Evolutionary conservation across 2,329 filamentous ascomycete species (phyloP).

Genomic region (Chrysosporium queenslandicum): DNA sequence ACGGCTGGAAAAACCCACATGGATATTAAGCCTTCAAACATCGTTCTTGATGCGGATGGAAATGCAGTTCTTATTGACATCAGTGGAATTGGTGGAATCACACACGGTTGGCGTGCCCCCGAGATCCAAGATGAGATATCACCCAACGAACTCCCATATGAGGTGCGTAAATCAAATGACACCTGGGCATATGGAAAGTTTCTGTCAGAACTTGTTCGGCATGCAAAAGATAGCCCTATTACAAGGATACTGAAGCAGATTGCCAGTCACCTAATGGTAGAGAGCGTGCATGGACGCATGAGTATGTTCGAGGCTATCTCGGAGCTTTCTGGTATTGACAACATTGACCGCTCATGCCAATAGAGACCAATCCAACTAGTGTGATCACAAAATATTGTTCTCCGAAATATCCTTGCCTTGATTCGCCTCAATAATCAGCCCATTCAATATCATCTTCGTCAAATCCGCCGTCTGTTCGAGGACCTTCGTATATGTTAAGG

Average conservation of each 20-base stretch:
- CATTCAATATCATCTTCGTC: slow-evolving; percentile 3
- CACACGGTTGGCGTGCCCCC: slow-evolving; percentile 17
- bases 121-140: slow-evolving; percentile 14
- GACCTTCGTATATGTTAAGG: not conserved
- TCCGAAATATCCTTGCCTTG: not conserved
- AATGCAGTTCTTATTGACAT: slow-evolving; percentile 21
- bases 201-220: slow-evolving; percentile 2
- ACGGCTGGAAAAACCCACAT: slow-evolving; percentile 15
- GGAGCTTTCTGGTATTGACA: not conserved
- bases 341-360: not conserved
- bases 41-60: slow-evolving; percentile 16
- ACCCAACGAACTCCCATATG: not conserved
- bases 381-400: not conserved
- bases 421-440: not conserved
- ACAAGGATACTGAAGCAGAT: not conserved
- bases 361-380: not conserved
- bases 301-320: slow-evolving; percentile 1
- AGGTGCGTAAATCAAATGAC: slow-evolving; percentile 1
- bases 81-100: slow-evolving; percentile 15
- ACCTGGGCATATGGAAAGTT: slow-evolving; percentile 7
- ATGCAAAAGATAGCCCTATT: slow-evolving; percentile 1
- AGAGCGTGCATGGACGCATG: slow-evolving; percentile 1
- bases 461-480: not conserved
- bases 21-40: slow-evolving; percentile 20
- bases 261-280: slow-evolving; percentile 4